Percentiles rank a stretch among this genome's conserved stretches.
Conservation (phyloP, 2,329 filamentous ascomycete genomes). For the Diaporthe sp. region DNA sequence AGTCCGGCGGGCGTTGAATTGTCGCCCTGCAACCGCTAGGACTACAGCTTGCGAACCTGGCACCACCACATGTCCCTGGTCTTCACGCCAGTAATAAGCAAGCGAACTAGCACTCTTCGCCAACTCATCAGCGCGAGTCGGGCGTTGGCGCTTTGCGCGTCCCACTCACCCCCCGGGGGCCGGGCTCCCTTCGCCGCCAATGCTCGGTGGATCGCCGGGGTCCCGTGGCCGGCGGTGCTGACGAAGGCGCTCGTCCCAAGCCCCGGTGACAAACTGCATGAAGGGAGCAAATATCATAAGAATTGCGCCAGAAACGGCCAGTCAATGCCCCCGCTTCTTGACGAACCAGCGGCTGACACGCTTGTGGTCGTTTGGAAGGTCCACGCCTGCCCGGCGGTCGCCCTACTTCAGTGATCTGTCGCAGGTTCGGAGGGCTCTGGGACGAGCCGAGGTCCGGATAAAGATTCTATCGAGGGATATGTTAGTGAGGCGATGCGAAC, state of each 20-base stretch:
- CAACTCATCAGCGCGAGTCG: not conserved
- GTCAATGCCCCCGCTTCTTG: not conserved
- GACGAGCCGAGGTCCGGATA: not conserved
- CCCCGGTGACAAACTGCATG: conserved; percentile 6
- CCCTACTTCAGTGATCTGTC: not conserved
- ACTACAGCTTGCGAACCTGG: not conserved
- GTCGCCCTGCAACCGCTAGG: not conserved
- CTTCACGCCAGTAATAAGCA: not conserved
- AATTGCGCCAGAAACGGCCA: not conserved
- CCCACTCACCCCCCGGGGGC: not conserved
- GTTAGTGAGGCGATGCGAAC: not conserved
- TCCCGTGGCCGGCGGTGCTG: conserved; percentile 20
- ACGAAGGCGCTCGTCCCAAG: not conserved
- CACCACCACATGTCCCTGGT: not conserved
- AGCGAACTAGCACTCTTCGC: not conserved
- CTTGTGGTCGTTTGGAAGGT: not conserved
- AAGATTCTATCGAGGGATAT: not conserved
- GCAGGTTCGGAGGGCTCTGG: not conserved
- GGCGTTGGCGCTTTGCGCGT: not conserved
- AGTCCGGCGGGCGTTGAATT: not conserved
- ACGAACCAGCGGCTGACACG: conserved; percentile 23
- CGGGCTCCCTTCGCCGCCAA: not conserved
- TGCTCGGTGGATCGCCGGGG: not conserved
- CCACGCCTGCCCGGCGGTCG: not conserved
- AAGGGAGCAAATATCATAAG: not conserved